Conservation (phyloP, 2,329 filamentous ascomycete species). For the Trichoderma lentiforme region DNA sequence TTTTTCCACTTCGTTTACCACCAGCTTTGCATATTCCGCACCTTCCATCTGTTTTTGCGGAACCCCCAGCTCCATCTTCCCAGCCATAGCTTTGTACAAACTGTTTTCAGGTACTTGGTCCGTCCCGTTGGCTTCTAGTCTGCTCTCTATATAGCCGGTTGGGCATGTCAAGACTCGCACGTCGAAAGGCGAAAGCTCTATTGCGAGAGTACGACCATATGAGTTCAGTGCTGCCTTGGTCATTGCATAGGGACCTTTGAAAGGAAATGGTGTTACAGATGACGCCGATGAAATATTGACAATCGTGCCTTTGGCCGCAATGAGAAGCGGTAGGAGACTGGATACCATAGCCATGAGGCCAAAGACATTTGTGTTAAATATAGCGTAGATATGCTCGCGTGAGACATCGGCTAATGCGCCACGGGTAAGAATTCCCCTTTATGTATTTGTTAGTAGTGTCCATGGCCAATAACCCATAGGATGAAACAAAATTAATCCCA, state of each 20-base stretch:
- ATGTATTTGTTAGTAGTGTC: neutral
- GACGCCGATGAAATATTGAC: neutral
- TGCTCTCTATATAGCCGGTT: neutral
- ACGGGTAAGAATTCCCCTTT: neutral
- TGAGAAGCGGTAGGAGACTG: neutral
- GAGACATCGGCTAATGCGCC: neutral
- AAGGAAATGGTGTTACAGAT: neutral
- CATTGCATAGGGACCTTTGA: conserved; percentile 1
- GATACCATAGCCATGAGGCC: neutral
- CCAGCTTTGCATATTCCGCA: neutral
- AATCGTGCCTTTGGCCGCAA: neutral
- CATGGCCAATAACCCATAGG: neutral
- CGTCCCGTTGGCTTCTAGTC: neutral
- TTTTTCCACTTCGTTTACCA: neutral
- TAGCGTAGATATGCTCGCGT: neutral
- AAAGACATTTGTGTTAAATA: neutral
- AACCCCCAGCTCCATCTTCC: neutral
- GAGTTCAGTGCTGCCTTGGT: neutral
- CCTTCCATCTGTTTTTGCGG: neutral
- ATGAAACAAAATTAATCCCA: neutral
- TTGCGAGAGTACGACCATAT: neutral
- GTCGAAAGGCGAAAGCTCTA: neutral
- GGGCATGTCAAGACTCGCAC: neutral
- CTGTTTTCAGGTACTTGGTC: neutral
- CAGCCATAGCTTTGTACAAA: neutral